Evolutionary conservation across 1,284 basidiomycete species (phyloP).

Genomic region (Singerocomus inundabilis): DNA sequence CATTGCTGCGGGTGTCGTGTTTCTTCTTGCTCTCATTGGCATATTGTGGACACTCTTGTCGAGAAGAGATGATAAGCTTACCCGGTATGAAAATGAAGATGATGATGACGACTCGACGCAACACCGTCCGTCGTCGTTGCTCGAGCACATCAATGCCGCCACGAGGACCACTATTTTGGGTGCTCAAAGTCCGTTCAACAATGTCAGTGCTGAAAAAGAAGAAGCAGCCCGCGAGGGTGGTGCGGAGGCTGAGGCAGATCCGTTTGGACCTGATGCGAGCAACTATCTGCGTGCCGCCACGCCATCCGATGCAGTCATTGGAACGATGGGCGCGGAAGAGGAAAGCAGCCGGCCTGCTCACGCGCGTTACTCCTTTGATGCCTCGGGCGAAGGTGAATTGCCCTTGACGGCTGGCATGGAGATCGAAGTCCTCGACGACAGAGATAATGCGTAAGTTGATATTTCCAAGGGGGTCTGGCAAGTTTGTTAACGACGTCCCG

Average conservation of each 20-base stretch:
- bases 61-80: constrained; percentile 66
- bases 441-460: constrained; percentile 70
- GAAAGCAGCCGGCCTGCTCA: constrained; percentile 70
- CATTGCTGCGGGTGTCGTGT: constrained; percentile 92
- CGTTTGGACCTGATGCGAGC: constrained; percentile 69
- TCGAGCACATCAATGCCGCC: constrained; percentile 87
- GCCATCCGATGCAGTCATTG: constrained; percentile 68
- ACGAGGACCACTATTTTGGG: constrained; percentile 76
- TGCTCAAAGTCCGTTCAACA: constrained; percentile 46
- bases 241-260: constrained; percentile 35
- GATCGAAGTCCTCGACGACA: constrained; percentile 74
- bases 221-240: constrained; percentile 41
- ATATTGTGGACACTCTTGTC: constrained; percentile 89
- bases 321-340: constrained; percentile 55
- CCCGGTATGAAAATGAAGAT: constrained; percentile 62
- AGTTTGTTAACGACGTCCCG: constrained; percentile 4
- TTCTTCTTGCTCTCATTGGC: constrained; percentile 84
- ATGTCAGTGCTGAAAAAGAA: constrained; percentile 50
- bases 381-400: constrained; percentile 73
- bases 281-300: constrained; percentile 76
- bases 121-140: constrained; percentile 74
- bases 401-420: constrained; percentile 67
- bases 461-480: background rate
- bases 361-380: constrained; percentile 79
- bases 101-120: constrained; percentile 73